Conservation (phyloP, 345 rosid species). For the Salix suchowensis region DNA sequence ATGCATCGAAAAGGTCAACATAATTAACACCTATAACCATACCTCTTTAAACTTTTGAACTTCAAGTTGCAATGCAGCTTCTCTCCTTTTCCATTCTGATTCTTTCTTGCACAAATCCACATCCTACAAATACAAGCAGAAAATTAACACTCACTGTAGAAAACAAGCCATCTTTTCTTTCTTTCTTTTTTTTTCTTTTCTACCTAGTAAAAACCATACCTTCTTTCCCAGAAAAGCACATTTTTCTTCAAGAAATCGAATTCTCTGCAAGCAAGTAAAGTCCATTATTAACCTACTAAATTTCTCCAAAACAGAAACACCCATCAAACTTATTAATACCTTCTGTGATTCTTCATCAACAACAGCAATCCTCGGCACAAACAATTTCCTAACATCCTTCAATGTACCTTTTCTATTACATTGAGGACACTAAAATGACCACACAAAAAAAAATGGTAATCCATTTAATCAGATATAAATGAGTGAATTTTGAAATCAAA, state of each 20-base stretch:
- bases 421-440: conserved; percentile 65
- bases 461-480: neutral
- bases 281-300: neutral
- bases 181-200: neutral
- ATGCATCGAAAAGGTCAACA: neutral
- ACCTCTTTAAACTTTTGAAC: conserved; percentile 50
- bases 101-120: conserved; percentile 43
- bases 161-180: neutral
- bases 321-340: conserved; percentile 28
- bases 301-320: neutral
- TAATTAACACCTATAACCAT: conserved; percentile 4
- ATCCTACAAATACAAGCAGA: conserved; percentile 26
- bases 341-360: conserved; percentile 68
- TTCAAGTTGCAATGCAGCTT: conserved; percentile 41
- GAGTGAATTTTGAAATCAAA: neutral
- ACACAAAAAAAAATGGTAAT: neutral
- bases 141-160: neutral
- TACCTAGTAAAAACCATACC: conserved; percentile 34
- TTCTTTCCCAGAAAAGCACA: conserved; percentile 54
- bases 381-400: conserved; percentile 66
- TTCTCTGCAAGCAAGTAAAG: conserved; percentile 43
- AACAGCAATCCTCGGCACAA: conserved; percentile 65
- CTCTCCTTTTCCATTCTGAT: conserved; percentile 48
- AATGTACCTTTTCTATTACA: conserved; percentile 56
- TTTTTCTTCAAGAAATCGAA: conserved; percentile 54